Base-by-base conservation (phyloP, 257 asterid genomes). In the Solanum virginianum region DNA sequence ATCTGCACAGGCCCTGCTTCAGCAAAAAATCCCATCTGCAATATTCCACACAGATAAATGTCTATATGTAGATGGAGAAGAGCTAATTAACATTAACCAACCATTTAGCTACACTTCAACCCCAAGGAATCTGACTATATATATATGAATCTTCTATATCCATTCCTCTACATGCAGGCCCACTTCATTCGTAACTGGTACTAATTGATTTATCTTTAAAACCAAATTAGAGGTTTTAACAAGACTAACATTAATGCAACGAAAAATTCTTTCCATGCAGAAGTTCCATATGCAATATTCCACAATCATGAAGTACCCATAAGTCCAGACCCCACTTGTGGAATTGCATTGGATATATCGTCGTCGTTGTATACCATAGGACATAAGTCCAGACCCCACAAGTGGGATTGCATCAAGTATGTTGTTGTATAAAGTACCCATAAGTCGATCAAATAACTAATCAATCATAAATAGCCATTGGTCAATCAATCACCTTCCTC, bases 1-100 rank as follows among this genome's bases (percentile, higher is more conserved):
- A 95, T 93, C 85, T 95, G 99, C 59, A 96, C 99, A 0, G 99
- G 99, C 18, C 99, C 99, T 14, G 99, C 98, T 89, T 96, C 98
- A 54, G 98, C 98, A 10, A 96, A 96, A 83, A 96, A 95, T 1
- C 98, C 99, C 99, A 96, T 96, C 99, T 95, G 93, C 90, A 87
- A n/a, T 70, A 86, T 68, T 85, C 82, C 68, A 56, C 62, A 75
- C 24, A 9, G 41, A 49, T 24, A 49, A 70, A 26, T 15, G 22
- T 74, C 22, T 47, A 1, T 47, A 75, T n/a, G 60, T 75, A 75
- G 62, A 49, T 10, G 45, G 24, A 22, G 22, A 14, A 75, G 55
- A 75, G 10, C 8, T 24, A 49, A 75, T 41, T 12, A 49, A 22
- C 18, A 24, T 12, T 14, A 45, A 75, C 41, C 49, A 68, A 32